Evolutionary conservation across 108 stramenopile species (phyloP).

Genomic region (Cyclostephanos invisitatus): DNA sequence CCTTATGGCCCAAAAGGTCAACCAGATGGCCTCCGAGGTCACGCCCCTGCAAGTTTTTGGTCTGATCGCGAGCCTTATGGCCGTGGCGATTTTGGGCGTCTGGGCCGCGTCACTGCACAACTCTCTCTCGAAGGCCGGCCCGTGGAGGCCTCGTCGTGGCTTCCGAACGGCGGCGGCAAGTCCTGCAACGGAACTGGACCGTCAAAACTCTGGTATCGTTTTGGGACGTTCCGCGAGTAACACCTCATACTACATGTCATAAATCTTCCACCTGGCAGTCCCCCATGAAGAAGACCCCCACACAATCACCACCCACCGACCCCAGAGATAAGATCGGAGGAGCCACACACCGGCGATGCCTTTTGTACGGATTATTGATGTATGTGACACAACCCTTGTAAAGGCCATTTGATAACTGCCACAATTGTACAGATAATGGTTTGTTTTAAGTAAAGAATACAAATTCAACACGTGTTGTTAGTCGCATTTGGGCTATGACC

Average conservation of each 20-base stretch:
- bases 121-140: conserved; percentile 22
- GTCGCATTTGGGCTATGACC: too few relatives aligned
- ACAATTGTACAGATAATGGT: too few relatives aligned
- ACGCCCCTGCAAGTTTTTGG: conserved; percentile 37
- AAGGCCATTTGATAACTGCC: too few relatives aligned
- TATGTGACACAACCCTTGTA: too few relatives aligned
- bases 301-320: too few relatives aligned
- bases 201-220: conserved; percentile 10
- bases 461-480: too few relatives aligned
- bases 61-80: conserved; percentile 17
- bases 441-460: too few relatives aligned
- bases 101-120: conserved; percentile 27
- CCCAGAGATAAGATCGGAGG: too few relatives aligned
- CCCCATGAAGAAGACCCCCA: too few relatives aligned
- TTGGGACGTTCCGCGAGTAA: conserved; percentile 17
- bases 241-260: conserved; percentile 12
- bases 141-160: conserved; percentile 39
- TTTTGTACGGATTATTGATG: too few relatives aligned
- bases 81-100: conserved; percentile 18
- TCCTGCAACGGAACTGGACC: neutral
- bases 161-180: too few relatives aligned
- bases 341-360: too few relatives aligned
- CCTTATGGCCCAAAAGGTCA: conserved; percentile 18
- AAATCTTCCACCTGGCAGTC: neutral
- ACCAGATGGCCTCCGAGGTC: conserved; percentile 30